Conservation (phyloP, 2,329 filamentous ascomycete species). For the Corinectria fuckeliana region DNA sequence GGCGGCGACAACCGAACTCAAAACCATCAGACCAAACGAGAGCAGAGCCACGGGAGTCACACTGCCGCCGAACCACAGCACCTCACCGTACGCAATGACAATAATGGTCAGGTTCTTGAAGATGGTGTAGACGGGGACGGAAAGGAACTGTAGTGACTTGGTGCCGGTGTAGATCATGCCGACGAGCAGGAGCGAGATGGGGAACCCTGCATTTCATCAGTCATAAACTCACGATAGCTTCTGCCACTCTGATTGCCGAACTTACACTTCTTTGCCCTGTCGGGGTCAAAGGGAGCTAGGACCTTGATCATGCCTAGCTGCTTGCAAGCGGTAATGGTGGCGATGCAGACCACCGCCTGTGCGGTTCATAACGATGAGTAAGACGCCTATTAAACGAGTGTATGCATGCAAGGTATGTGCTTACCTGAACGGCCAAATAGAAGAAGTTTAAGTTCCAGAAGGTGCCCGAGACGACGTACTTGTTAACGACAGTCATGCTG, state of each 20-base stretch:
- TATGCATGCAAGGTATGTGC: slow-evolving; percentile 34
- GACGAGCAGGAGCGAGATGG: slow-evolving; percentile 92
- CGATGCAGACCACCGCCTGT: slow-evolving; percentile 87
- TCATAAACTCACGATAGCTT: not conserved
- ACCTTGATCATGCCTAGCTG: slow-evolving; percentile 81
- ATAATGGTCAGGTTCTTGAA: slow-evolving; percentile 99
- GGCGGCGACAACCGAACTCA: slow-evolving; percentile 91
- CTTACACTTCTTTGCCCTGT: slow-evolving; percentile 92
- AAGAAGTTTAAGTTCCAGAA: slow-evolving; percentile 98
- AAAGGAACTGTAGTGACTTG: slow-evolving; percentile 94
- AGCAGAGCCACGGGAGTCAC: slow-evolving; percentile 88
- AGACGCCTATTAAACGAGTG: not conserved
- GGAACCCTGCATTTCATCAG: slow-evolving; percentile 74
- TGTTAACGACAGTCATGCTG: slow-evolving; percentile 99
- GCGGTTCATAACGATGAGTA: slow-evolving; percentile 14
- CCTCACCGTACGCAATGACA: slow-evolving; percentile 96
- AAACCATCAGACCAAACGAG: slow-evolving; percentile 95
- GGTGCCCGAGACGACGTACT: slow-evolving; percentile 91
- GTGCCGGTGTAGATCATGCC: slow-evolving; percentile 99
- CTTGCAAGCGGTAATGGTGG: slow-evolving; percentile 84
- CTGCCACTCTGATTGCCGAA: not conserved
- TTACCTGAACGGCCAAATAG: slow-evolving; percentile 89
- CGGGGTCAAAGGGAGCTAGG: slow-evolving; percentile 79
- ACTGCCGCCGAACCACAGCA: slow-evolving; percentile 95
- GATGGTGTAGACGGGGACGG: slow-evolving; percentile 98